phyloP scores from a whole-genome alignment of 1,139 yeast species.

The Saccharomyces pastorianus region DNA sequence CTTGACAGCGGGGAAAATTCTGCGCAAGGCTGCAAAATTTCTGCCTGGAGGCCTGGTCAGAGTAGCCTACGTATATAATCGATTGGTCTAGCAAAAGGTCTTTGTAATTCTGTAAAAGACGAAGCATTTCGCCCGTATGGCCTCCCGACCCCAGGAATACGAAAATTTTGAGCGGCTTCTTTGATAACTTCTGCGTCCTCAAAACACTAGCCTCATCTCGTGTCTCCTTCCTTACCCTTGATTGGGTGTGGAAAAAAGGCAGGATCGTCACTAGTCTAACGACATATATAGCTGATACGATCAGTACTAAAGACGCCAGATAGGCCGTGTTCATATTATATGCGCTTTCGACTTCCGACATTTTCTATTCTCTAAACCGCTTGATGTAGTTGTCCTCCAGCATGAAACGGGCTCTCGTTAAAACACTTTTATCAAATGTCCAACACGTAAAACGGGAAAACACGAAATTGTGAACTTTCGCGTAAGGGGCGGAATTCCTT shows the following conservation, averaged over 20 bases:
- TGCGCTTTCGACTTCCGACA: too few species aligned
- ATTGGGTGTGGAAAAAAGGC: constrained; percentile 9
- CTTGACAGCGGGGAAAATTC: constrained; percentile 22
- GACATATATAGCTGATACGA: constrained; percentile 5
- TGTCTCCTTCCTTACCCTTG: not conserved
- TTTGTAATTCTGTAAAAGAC: constrained; percentile 44
- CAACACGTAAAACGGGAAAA: not conserved
- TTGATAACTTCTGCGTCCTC: not conserved
- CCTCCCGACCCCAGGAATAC: constrained; percentile 80
- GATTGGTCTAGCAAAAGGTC: constrained; percentile 20
- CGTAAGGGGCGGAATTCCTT: not conserved
- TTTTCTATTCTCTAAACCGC: not conserved
- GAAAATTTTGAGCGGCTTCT: constrained; percentile 29
- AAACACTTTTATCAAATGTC: too few species aligned
- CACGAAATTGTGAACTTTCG: not conserved
- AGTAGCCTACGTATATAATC: constrained; percentile 26
- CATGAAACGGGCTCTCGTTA: not conserved
- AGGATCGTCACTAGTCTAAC: constrained; percentile 10
- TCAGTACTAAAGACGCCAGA: constrained; percentile 3
- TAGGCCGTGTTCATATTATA: constrained; percentile 2
- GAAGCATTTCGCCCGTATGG: constrained; percentile 91
- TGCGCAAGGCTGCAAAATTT: constrained; percentile 34
- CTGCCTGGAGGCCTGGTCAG: constrained; percentile 21
- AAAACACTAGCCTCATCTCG: not conserved
- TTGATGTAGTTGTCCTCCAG: not conserved